Percentiles rank a stretch among this genome's conserved stretches.
These are phyloP conservation scores for Lentinula aciculospora DNA, from an alignment of 768 basidiomycete genomes.

Conservation along the genomic window DNA sequence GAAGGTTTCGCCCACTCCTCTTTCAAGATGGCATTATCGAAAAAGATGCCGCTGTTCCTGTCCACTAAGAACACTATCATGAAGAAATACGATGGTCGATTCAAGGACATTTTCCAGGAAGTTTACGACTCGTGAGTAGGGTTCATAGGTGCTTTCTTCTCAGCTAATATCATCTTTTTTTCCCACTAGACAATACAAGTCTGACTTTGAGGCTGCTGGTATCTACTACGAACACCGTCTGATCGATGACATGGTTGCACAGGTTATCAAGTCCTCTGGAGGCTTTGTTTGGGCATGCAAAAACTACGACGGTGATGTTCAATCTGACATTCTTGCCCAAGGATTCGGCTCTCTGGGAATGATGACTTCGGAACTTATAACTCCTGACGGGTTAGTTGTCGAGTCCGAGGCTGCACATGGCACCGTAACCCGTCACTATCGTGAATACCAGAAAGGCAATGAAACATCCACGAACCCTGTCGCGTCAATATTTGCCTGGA, in stretches of 20 bases:
- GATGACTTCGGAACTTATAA: constrained; percentile 97
- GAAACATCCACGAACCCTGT: constrained; percentile 99
- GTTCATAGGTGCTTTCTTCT: not conserved
- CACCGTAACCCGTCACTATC: constrained; percentile 94
- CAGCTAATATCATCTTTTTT: not conserved
- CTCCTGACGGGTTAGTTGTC: constrained; percentile 88
- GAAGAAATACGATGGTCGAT: constrained; percentile 97
- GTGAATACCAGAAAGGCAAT: constrained; percentile 94
- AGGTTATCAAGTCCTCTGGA: constrained; percentile 93
- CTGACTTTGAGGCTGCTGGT: constrained; percentile 58
- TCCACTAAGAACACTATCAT: constrained; percentile 97
- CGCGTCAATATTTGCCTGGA: constrained; percentile 99
- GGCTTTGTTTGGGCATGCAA: constrained; percentile 80
- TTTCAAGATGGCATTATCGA: constrained; percentile 90
- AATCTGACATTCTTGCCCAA: constrained; percentile 94
- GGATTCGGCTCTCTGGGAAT: constrained; percentile 96
- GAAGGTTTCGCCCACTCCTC: constrained; percentile 94
- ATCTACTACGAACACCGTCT: constrained; percentile 96
- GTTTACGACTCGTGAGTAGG: constrained; percentile 67
- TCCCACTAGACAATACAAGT: constrained; percentile 58
- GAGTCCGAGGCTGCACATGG: constrained; percentile 98
- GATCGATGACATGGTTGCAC: constrained; percentile 98
- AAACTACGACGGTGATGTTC: constrained; percentile 83
- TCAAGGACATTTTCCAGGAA: constrained; percentile 99
- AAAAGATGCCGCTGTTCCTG: constrained; percentile 89